A percentile compares a stretch with the other conserved stretches of the same genome.
phyloP scores from a whole-genome alignment of 2,329 filamentous ascomycete genomes.

The Cercospora berteroae region DNA sequence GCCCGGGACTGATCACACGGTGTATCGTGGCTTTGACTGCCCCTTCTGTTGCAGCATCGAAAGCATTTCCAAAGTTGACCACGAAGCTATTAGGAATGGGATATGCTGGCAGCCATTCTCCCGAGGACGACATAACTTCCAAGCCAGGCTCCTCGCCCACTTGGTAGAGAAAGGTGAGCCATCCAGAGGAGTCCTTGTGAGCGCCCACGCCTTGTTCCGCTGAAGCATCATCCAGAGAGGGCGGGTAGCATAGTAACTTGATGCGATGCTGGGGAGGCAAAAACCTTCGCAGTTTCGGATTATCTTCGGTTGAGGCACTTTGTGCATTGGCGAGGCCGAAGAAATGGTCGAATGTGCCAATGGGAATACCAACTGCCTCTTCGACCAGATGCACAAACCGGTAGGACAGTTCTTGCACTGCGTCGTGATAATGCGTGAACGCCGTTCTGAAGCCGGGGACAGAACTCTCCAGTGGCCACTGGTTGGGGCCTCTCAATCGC shows the following conservation, averaged over 20 bases:
- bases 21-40: slow-evolving; percentile 55
- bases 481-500: slow-evolving; percentile 42
- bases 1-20: slow-evolving; percentile 32
- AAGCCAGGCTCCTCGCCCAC: slow-evolving; percentile 55
- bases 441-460: slow-evolving; percentile 38
- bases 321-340: slow-evolving; percentile 41
- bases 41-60: slow-evolving; percentile 57
- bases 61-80: slow-evolving; percentile 59
- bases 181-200: slow-evolving; percentile 63
- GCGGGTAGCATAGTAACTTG: slow-evolving; percentile 58
- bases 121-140: slow-evolving; percentile 51
- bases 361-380: slow-evolving; percentile 52
- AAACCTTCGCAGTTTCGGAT: slow-evolving; percentile 10
- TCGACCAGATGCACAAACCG: slow-evolving; percentile 58
- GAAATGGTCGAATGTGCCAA: slow-evolving; percentile 49
- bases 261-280: slow-evolving; percentile 55
- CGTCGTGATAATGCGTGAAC: slow-evolving; percentile 49
- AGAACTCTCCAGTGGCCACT: slow-evolving; percentile 36
- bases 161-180: slow-evolving; percentile 64
- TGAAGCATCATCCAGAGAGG: slow-evolving; percentile 21
- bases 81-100: slow-evolving; percentile 53
- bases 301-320: background rate
- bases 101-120: slow-evolving; percentile 53
- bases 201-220: slow-evolving; percentile 57
- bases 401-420: slow-evolving; percentile 52